phyloP scores from a whole-genome alignment of 2,329 filamentous ascomycete species.

The Diaporthe citriasiana region DNA sequence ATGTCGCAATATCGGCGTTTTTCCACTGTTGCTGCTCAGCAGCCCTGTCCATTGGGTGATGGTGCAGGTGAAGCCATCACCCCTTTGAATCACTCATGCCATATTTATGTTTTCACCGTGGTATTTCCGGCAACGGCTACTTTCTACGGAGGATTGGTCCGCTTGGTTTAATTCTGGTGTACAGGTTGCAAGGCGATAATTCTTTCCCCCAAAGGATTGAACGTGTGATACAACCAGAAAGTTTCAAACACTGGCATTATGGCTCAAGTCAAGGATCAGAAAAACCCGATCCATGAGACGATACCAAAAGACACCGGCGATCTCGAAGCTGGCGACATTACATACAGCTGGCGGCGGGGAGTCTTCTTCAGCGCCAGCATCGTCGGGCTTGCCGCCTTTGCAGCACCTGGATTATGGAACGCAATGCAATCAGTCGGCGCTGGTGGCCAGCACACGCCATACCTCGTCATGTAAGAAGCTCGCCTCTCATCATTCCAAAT shows the following conservation, averaged over 20 bases:
- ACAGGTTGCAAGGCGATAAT: neutral
- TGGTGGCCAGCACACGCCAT: slow-evolving; percentile 49
- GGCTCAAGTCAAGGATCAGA: neutral
- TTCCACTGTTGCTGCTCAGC: slow-evolving; percentile 1
- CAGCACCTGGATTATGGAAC: slow-evolving; percentile 51
- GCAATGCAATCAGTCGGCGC: slow-evolving; percentile 51
- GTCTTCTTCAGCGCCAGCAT: slow-evolving; percentile 50
- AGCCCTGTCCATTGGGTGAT: slow-evolving; percentile 3
- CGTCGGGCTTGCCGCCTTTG: slow-evolving; percentile 47
- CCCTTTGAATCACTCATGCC: slow-evolving; percentile 6
- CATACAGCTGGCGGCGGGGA: slow-evolving; percentile 47
- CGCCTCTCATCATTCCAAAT: neutral
- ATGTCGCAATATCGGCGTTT: neutral
- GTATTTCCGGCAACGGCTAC: neutral
- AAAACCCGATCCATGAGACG: neutral
- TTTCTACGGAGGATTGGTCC: neutral
- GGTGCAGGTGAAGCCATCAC: slow-evolving; percentile 19
- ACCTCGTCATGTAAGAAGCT: slow-evolving; percentile 47
- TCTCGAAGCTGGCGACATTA: neutral
- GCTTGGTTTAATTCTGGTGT: neutral
- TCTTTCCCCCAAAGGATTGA: neutral
- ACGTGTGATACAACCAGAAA: neutral
- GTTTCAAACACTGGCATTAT: neutral
- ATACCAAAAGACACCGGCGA: neutral
- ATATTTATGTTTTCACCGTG: too few species aligned